Conservation (phyloP, 495 filamentous ascomycete species). For the Aspergillus indologenus region DNA sequence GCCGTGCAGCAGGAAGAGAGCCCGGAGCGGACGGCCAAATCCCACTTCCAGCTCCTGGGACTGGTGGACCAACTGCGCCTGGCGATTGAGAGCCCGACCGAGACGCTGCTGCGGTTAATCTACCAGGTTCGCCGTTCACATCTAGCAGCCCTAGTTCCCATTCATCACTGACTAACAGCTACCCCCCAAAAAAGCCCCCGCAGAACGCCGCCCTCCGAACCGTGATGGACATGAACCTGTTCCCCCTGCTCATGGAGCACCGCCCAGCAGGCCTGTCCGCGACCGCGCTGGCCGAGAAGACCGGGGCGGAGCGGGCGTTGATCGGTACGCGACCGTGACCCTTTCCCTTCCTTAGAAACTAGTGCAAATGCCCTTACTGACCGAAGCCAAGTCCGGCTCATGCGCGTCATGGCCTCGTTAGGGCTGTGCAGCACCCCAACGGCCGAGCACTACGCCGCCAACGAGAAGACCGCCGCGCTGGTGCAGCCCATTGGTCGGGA, state of each 20-base stretch:
- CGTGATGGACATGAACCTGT: constrained; percentile 35
- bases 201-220: constrained; percentile 39
- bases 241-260: constrained; percentile 28
- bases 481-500: constrained; percentile 37
- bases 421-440: constrained; percentile 28
- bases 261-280: constrained; percentile 27
- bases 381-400: constrained; percentile 31
- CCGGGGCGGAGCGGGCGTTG: constrained; percentile 29
- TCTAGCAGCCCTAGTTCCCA: not conserved
- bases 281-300: constrained; percentile 24
- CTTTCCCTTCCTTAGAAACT: too few relatives aligned
- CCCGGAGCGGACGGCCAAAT: constrained; percentile 20
- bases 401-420: constrained; percentile 37
- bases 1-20: constrained; percentile 22
- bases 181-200: constrained; percentile 29
- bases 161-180: not conserved
- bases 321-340: too few relatives aligned
- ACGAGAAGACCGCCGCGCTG: constrained; percentile 31
- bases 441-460: constrained; percentile 29
- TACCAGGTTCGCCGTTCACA: constrained; percentile 32
- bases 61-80: constrained; percentile 31
- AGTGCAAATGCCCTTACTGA: too few relatives aligned
- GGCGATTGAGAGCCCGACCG: constrained; percentile 35
- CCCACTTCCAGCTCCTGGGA: constrained; percentile 31
- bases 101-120: constrained; percentile 35